Percentiles rank a stretch among this genome's conserved stretches.
Evolutionary conservation across 164 flowering plant genomes (phyloP).

Genomic region (Sextonia rubra): DNA sequence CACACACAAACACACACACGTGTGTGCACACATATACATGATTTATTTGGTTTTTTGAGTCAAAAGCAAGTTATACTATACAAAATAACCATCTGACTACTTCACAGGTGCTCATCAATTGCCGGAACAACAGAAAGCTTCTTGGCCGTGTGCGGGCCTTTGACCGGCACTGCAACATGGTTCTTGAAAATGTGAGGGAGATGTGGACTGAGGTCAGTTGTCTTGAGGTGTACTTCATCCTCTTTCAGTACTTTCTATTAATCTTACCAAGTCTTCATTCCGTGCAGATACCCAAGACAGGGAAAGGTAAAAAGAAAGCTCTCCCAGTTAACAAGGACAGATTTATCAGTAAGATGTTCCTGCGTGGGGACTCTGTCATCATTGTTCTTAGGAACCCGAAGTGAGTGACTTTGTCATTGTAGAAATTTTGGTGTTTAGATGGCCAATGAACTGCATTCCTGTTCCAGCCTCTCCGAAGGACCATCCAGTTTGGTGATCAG

Average conservation of each 20-base stretch:
- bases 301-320: slow-evolving; percentile 93
- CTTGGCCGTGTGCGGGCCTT: slow-evolving; percentile 89
- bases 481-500: neutral
- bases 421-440: neutral
- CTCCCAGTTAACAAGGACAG: slow-evolving; percentile 87
- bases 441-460: neutral
- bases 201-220: slow-evolving; percentile 90
- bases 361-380: slow-evolving; percentile 89
- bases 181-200: slow-evolving; percentile 85
- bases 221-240: neutral
- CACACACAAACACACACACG: too few species aligned
- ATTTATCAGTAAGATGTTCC: slow-evolving; percentile 93
- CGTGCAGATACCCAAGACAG: slow-evolving; percentile 79
- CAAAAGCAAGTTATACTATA: neutral
- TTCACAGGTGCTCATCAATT: slow-evolving; percentile 69
- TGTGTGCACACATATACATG: too few species aligned
- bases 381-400: slow-evolving; percentile 92
- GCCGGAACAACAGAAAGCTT: slow-evolving; percentile 83
- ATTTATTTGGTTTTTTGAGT: too few species aligned
- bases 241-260: neutral
- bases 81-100: neutral
- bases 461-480: neutral
- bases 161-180: slow-evolving; percentile 95
- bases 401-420: slow-evolving; percentile 26
- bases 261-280: neutral